Base-by-base conservation (phyloP, 305 asterid species). In the Fraxinus sp. region DNA sequence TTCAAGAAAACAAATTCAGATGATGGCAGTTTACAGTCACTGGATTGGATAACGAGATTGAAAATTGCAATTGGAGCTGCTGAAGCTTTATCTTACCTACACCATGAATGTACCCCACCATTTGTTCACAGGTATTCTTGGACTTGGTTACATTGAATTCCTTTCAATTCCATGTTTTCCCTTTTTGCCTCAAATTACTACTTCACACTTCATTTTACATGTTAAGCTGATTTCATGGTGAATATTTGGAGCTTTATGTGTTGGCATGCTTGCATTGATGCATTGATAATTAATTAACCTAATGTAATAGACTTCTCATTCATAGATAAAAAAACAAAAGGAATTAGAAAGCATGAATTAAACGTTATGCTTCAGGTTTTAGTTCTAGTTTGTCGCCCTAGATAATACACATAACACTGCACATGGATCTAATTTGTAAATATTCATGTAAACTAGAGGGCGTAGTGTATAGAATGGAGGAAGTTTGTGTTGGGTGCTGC, bases 21-120 rank as follows among this genome's bases (percentile, higher is more conserved):
- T 6, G 87, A 87, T 82, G 93, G 86, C 68, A 84, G 89, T 83
- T 86, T 91, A 64, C 89, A 88, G 77, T 91, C 95, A 28, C 82
- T 91, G 85, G 95, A 91, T 90, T 91, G 95, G 95, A 91, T 91
- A 79, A 91, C 95, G 26, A 86, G 95, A 76, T 86, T 90, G 30
- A 91, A 91, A 84, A 90, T 91, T 80, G 95, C 95, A 35, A 90
- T 84, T 76, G 95, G 91, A 71, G 89, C 92, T 78, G 95, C 93
- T 1, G 95, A 91, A 83, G 92, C 87, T 57, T 87, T 91, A 80
- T 89, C 89, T 77, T 91, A 83, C 86, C 89, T 91, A 13, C 95
- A 91, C 80, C 92, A 91, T 83, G 95, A 91, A 79, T 91, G 93
- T 74, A 83, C 78, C n/a, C 92, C 95, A 8, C 93, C 95, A 74